Evolutionary conservation across 139 green algal genomes (phyloP), one percentile per base, ranked within the genome.

Genomic region (Coelastrella sp.): DNA sequence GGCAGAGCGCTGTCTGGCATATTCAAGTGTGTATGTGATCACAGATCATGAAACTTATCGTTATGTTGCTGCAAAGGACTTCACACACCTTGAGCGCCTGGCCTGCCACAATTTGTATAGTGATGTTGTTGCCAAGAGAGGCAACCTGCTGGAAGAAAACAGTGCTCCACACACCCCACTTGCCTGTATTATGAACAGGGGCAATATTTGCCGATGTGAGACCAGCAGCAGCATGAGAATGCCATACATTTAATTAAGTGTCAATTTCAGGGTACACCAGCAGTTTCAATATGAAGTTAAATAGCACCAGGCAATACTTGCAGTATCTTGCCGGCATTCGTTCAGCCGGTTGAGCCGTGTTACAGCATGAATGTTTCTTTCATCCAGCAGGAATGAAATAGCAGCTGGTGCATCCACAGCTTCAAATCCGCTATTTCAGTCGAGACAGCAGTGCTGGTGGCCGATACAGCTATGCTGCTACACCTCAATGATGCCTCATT

Each of bases 71-170:
- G 63, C 63, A 22, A 72, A 17, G 12, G 12, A 72, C 63, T 17
- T 72, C 7, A n/a, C 90, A 22, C 6, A 93, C 91, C 87, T 93
- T 91, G 78, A 90, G 86, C 56, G 79, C 76, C 35, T 87, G 68
- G 8, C 92, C 92, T 6, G 92, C 92, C 11, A 93, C 87, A 90
- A 94, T 94, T 22, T 89, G 76, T 25, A 94, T 89, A 20, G 92
- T 91, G 3, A 94, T 66, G 75, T 94, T 94, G 90, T 94, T 94
- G 81, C 92, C 92, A 22, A 94, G 58, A n/a, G 88, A 92, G 1
- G 92, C 92, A 27, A 94, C 73, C 81, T 94, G 92, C 78, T 94
- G 92, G 74, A 93, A 93, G 35, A 91, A 81, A 0, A 93, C 84
- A 15, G 89, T 78, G 6, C 85, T 76, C 56, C 63, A 92, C n/a